These are phyloP conservation scores for Sporothrix luriei DNA, from an alignment of 2,329 filamentous ascomycete genomes.

Conservation along the genomic window DNA sequence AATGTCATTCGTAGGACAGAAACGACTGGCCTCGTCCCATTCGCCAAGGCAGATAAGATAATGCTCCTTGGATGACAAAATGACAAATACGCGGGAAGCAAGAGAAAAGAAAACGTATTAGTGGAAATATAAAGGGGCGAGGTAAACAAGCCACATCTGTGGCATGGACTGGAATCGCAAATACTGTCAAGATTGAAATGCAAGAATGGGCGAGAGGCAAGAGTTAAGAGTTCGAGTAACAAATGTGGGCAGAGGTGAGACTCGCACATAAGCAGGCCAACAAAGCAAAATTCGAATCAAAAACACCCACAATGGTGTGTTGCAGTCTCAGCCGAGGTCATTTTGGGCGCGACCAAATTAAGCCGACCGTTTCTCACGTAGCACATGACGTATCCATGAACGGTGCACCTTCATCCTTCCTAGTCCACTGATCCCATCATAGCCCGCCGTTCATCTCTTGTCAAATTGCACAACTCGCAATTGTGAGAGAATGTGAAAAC, in stretches of 20 bases:
- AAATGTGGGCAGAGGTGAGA: neutral
- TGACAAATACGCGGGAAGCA: neutral
- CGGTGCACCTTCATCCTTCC: neutral
- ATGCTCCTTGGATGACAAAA: too few species aligned
- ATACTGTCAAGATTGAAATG: neutral
- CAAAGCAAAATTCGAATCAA: neutral
- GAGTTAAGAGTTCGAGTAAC: neutral
- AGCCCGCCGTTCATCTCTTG: neutral
- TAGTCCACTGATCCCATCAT: neutral
- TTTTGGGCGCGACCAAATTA: neutral
- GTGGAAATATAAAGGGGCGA: neutral
- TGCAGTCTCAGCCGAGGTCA: constrained; percentile 23
- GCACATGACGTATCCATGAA: neutral
- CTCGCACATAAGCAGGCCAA: neutral
- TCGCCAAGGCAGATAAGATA: neutral
- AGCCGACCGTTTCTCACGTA: constrained; percentile 4
- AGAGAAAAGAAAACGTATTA: neutral
- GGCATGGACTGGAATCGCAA: neutral
- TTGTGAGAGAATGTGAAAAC: neutral
- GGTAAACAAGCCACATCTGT: too few species aligned
- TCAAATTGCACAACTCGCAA: neutral
- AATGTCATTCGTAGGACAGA: neutral
- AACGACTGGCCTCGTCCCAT: neutral
- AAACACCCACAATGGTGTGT: neutral
- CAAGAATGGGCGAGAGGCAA: neutral